These are phyloP conservation scores for Drechslerella stenobrocha DNA, from an alignment of 2,329 filamentous ascomycete species.

Conservation along the genomic window DNA sequence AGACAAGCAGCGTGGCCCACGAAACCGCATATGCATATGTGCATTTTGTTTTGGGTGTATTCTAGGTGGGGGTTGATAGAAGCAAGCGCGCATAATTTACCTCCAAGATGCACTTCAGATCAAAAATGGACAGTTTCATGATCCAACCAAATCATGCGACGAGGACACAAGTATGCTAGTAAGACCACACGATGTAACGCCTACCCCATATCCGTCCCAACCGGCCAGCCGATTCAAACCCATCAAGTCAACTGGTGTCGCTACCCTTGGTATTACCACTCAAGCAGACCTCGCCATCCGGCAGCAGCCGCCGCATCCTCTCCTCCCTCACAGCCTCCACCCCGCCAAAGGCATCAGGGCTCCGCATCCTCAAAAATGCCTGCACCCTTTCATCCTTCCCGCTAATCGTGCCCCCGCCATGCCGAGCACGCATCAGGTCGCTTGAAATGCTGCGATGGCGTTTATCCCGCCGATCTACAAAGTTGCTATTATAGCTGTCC, in stretches of 20 bases:
- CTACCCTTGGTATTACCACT: constrained; percentile 55
- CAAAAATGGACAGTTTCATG: constrained; percentile 8
- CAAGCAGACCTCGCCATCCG: constrained; percentile 58
- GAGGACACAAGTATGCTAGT: too few relatives aligned
- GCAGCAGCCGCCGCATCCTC: constrained; percentile 58
- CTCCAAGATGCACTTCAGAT: constrained; percentile 7
- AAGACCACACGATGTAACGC: too few relatives aligned
- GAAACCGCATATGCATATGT: too few relatives aligned
- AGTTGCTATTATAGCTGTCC: constrained; percentile 46
- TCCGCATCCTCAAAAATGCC: constrained; percentile 73
- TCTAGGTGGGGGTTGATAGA: constrained; percentile 12
- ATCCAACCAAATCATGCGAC: too few relatives aligned
- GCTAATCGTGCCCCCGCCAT: constrained; percentile 61
- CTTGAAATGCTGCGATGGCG: constrained; percentile 69
- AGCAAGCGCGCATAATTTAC: constrained; percentile 3
- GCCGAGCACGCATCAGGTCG: constrained; percentile 63
- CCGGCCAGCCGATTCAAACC: background rate
- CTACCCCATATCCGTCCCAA: constrained; percentile 4
- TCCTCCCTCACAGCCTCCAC: constrained; percentile 58
- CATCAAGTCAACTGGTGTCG: constrained; percentile 15
- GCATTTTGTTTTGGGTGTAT: constrained; percentile 24
- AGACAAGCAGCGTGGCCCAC: too few relatives aligned
- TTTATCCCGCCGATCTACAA: constrained; percentile 65
- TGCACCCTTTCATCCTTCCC: constrained; percentile 70
- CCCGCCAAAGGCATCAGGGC: constrained; percentile 57